Evolutionary conservation across 345 rosid species (phyloP).

Genomic region (Bretschneidera sinensis): DNA sequence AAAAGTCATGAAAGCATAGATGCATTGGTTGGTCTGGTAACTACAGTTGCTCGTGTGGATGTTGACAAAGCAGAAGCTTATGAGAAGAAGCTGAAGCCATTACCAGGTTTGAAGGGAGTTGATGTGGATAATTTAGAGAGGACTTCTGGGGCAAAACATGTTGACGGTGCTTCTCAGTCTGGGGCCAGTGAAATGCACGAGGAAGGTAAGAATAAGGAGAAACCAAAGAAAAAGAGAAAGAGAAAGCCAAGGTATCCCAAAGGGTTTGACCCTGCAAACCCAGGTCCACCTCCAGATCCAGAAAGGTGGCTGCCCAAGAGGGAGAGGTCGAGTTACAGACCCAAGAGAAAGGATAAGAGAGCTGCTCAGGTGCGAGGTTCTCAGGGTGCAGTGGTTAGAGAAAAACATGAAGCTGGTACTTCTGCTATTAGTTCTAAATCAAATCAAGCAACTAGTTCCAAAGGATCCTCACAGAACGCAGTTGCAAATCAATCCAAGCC

Average conservation of each 20-base stretch:
- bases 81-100: constrained; percentile 70
- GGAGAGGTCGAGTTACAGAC: constrained; percentile 88
- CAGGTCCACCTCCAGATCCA: constrained; percentile 96
- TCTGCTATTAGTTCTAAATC: constrained; percentile 33
- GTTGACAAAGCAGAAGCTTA: constrained; percentile 85
- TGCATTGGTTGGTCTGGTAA: constrained; percentile 82
- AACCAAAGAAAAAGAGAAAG: constrained; percentile 91
- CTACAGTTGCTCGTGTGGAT: constrained; percentile 72
- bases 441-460: constrained; percentile 39
- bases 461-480: constrained; percentile 37
- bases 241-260: constrained; percentile 96
- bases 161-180: constrained; percentile 41
- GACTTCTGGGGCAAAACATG: constrained; percentile 82
- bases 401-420: constrained; percentile 61
- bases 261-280: constrained; percentile 95
- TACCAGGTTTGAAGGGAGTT: constrained; percentile 64
- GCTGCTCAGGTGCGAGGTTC: constrained; percentile 96
- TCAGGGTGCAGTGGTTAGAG: constrained; percentile 78
- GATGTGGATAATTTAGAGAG: constrained; percentile 78
- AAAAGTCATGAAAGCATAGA: constrained; percentile 59
- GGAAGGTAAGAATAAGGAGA: constrained; percentile 69
- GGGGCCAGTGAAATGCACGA: constrained; percentile 34
- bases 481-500: constrained; percentile 46
- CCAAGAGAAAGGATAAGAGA: constrained; percentile 93
- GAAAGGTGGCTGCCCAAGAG: constrained; percentile 99